These are phyloP conservation scores for Priceomyces melissophilus DNA, from an alignment of 805 yeast species.

Conservation along the genomic window DNA sequence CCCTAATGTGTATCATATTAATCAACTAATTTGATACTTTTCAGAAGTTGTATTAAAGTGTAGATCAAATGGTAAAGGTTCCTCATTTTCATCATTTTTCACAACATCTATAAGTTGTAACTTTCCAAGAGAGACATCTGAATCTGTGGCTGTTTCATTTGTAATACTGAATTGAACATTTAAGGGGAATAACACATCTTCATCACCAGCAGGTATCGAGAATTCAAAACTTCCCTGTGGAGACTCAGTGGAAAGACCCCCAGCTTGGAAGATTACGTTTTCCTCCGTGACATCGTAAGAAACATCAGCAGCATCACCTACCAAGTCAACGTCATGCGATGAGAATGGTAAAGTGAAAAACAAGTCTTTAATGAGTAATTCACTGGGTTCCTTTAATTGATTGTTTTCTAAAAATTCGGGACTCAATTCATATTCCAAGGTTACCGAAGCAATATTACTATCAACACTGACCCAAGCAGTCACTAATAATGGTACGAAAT, in stretches of 20 bases:
- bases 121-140: constrained; percentile 54
- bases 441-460: constrained; percentile 63
- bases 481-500: constrained; percentile 63
- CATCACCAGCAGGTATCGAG: constrained; percentile 67
- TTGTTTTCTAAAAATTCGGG: constrained; percentile 31
- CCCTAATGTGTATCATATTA: background rate
- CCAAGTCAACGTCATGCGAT: constrained; percentile 52
- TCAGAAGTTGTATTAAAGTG: constrained; percentile 57
- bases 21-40: constrained; percentile 43
- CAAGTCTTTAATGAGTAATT: constrained; percentile 33
- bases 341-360: constrained; percentile 63
- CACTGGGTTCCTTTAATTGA: constrained; percentile 40
- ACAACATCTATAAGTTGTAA: constrained; percentile 63
- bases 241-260: constrained; percentile 48
- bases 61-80: constrained; percentile 67
- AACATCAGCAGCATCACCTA: constrained; percentile 47
- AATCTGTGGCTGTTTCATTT: constrained; percentile 39
- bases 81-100: constrained; percentile 46
- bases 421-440: constrained; percentile 82
- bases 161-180: constrained; percentile 58
- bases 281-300: constrained; percentile 59
- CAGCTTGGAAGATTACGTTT: constrained; percentile 67
- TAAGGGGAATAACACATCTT: constrained; percentile 88
- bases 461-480: constrained; percentile 81
- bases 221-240: constrained; percentile 77